phyloP scores from a whole-genome alignment of 768 basidiomycete genomes.

The Russula griseocarnosa region DNA sequence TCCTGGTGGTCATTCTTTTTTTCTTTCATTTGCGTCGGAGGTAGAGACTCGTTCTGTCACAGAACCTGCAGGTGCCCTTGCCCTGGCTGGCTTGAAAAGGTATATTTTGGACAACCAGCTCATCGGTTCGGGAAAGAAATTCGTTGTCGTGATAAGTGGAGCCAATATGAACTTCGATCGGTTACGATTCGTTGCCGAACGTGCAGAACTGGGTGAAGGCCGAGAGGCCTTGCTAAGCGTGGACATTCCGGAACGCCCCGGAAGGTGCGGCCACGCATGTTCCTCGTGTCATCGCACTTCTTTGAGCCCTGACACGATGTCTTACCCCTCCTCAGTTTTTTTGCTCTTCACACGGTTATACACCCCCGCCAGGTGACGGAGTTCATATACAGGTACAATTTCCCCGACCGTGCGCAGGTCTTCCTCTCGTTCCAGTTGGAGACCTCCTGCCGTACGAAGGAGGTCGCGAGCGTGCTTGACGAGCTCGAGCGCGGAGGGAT shows the following conservation, averaged over 20 bases:
- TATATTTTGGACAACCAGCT: constrained; percentile 80
- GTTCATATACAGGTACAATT: constrained; percentile 89
- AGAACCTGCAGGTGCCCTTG: constrained; percentile 93
- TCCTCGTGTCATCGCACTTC: background rate
- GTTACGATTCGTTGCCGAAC: constrained; percentile 95
- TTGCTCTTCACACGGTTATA: constrained; percentile 80
- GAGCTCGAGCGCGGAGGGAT: constrained; percentile 66
- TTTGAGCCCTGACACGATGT: constrained; percentile 16
- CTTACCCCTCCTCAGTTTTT: constrained; percentile 57
- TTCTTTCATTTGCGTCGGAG: background rate
- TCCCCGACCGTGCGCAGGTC: constrained; percentile 71
- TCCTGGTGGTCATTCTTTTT: no score
- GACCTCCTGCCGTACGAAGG: constrained; percentile 49
- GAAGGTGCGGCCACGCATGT: constrained; percentile 54
- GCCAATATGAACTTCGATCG: constrained; percentile 99
- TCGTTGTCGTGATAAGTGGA: constrained; percentile 89
- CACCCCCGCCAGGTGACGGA: constrained; percentile 93
- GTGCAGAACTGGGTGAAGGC: constrained; percentile 94
- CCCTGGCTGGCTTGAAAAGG: constrained; percentile 86
- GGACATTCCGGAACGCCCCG: constrained; percentile 89
- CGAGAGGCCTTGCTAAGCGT: constrained; percentile 90
- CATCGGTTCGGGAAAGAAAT: constrained; percentile 76
- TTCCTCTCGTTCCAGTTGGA: constrained; percentile 88
- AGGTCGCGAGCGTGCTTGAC: constrained; percentile 60
- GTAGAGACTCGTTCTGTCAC: constrained; percentile 93